phyloP scores from a whole-genome alignment of 768 basidiomycete genomes.

The Tylopilus subfusipes region DNA sequence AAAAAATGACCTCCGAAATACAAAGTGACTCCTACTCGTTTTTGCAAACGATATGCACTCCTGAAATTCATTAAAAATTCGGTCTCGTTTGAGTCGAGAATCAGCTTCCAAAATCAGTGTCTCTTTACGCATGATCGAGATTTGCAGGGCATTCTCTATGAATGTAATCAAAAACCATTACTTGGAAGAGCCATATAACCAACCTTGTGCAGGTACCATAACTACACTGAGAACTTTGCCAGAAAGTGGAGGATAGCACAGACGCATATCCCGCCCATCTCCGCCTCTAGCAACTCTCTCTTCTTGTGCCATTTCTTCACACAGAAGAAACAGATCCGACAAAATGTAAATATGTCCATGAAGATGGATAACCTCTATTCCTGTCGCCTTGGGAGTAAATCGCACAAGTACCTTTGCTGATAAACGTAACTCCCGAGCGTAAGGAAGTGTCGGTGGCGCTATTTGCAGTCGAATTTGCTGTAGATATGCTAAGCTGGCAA shows the following conservation, averaged over 20 bases:
- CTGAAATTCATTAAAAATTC: slow-evolving; percentile 63
- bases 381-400: slow-evolving; percentile 74
- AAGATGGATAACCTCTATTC: slow-evolving; percentile 67
- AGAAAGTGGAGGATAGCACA: slow-evolving; percentile 92
- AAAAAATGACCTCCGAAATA: neutral
- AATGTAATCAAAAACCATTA: slow-evolving; percentile 12
- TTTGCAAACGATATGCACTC: slow-evolving; percentile 85
- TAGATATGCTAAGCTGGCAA: slow-evolving; percentile 5
- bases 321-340: slow-evolving; percentile 89
- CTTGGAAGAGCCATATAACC: slow-evolving; percentile 21
- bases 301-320: slow-evolving; percentile 73
- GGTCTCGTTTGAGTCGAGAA: slow-evolving; percentile 55
- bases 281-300: slow-evolving; percentile 50
- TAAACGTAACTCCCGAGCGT: slow-evolving; percentile 70
- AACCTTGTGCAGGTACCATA: slow-evolving; percentile 60
- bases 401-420: slow-evolving; percentile 70
- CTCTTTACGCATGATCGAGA: slow-evolving; percentile 89
- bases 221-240: slow-evolving; percentile 84
- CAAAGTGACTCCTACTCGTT: slow-evolving; percentile 47
- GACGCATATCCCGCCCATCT: slow-evolving; percentile 79
- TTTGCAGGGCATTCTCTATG: slow-evolving; percentile 66
- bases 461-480: slow-evolving; percentile 92
- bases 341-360: slow-evolving; percentile 84
- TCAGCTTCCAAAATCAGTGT: slow-evolving; percentile 63
- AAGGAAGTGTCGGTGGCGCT: slow-evolving; percentile 72